Evolutionary conservation across 768 basidiomycete genomes (phyloP).

Genomic region (Boletus rubropictus): DNA sequence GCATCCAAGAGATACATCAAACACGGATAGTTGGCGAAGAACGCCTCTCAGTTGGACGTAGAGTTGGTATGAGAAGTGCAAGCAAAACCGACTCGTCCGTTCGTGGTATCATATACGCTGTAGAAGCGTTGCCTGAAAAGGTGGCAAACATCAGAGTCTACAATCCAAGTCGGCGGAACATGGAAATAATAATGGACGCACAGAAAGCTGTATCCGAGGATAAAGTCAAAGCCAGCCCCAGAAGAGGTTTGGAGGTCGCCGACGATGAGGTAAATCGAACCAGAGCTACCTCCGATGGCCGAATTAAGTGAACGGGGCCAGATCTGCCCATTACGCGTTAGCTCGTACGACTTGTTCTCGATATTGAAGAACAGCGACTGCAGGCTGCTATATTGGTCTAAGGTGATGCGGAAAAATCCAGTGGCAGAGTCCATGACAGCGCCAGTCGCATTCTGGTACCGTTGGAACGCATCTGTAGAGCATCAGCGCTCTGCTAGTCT

Average conservation of each 20-base stretch:
- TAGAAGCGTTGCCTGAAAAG: conserved; percentile 37
- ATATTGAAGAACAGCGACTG: conserved; percentile 19
- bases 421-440: conserved; percentile 16
- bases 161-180: no score
- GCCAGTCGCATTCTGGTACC: no score
- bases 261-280: conserved; percentile 28
- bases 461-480: no score
- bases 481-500: no score
- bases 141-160: no score
- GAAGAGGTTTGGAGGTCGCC: conserved; percentile 9
- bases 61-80: conserved; percentile 30
- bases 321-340: conserved; percentile 29
- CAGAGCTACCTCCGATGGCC: conserved; percentile 21
- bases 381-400: conserved; percentile 19
- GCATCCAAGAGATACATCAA: no score
- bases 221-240: no score
- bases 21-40: no score
- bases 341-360: conserved; percentile 5
- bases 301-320: conserved; percentile 33
- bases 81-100: conserved; percentile 38
- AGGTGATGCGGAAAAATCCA: conserved; percentile 22
- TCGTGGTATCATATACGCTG: conserved; percentile 37
- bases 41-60: conserved; percentile 2
- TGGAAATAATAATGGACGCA: no score
- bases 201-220: no score